Conservation (phyloP, 2,329 filamentous ascomycete species). For the Stachybotrys chlorohalonatus region DNA sequence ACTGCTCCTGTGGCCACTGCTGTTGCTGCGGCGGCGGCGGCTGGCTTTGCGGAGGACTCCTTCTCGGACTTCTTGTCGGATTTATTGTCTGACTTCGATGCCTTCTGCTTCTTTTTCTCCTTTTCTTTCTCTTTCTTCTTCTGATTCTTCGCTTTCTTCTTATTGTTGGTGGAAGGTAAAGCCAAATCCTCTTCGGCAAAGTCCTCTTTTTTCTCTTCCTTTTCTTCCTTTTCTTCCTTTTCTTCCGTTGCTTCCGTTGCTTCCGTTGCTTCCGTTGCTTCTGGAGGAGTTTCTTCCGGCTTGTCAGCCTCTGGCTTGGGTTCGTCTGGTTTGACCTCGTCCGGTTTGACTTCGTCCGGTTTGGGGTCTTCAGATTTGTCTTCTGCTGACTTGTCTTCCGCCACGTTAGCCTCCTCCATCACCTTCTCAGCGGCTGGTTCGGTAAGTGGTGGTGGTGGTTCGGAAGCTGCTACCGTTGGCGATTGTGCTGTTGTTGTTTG, state of each 20-base stretch:
- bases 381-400: neutral
- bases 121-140: conserved; percentile 10
- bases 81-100: conserved; percentile 4
- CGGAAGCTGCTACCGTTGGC: neutral
- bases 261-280: neutral
- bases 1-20: neutral
- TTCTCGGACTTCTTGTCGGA: conserved; percentile 5
- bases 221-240: neutral
- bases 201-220: conserved; percentile 1
- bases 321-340: neutral
- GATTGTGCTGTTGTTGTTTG: neutral
- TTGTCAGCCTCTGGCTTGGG: neutral
- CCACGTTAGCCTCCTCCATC: neutral
- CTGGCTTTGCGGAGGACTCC: neutral
- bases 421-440: neutral
- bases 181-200: conserved; percentile 4
- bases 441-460: neutral
- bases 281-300: neutral
- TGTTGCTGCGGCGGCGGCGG: neutral
- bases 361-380: neutral
- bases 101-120: conserved; percentile 3
- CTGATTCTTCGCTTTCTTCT: conserved; percentile 12
- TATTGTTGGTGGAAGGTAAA: conserved; percentile 4
- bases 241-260: neutral
- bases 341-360: too few relatives aligned